Percentiles rank a stretch among this genome's conserved stretches.
These are phyloP conservation scores for Cladosporium sp. DNA, from an alignment of 2,329 filamentous ascomycete species.

Conservation along the genomic window DNA sequence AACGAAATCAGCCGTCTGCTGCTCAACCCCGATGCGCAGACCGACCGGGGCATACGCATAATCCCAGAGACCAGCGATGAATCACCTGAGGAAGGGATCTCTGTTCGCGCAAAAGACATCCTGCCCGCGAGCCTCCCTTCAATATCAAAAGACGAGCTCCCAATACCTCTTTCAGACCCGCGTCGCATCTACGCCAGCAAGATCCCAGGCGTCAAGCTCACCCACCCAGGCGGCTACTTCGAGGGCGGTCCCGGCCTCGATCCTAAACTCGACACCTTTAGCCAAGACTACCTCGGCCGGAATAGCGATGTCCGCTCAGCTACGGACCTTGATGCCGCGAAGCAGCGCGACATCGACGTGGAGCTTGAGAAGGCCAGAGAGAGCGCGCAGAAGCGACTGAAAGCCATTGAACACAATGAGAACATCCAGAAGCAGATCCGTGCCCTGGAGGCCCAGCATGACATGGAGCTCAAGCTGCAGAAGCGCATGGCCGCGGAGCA, in stretches of 20 bases:
- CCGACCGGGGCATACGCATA: conserved; percentile 29
- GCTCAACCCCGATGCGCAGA: conserved; percentile 33
- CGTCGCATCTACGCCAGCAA: conserved; percentile 45
- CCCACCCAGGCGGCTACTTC: conserved; percentile 48
- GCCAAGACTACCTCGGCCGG: conserved; percentile 42
- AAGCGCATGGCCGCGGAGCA: conserved; percentile 44
- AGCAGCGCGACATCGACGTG: conserved; percentile 34
- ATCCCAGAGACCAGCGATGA: conserved; percentile 31
- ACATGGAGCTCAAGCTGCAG: conserved; percentile 47
- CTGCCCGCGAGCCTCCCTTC: conserved; percentile 29
- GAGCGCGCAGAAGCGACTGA: conserved; percentile 37
- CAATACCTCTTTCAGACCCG: conserved; percentile 44
- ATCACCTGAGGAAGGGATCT: conserved; percentile 29
- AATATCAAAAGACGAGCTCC: conserved; percentile 39
- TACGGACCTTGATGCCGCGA: conserved; percentile 38
- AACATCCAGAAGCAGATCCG: conserved; percentile 46
- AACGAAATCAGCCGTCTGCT: conserved; percentile 45
- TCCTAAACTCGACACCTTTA: conserved; percentile 40
- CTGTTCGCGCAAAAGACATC: conserved; percentile 32
- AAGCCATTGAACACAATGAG: conserved; percentile 44
- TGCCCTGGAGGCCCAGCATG: conserved; percentile 45
- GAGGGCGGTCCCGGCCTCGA: conserved; percentile 49
- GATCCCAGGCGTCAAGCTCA: conserved; percentile 47
- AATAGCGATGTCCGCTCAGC: conserved; percentile 37
- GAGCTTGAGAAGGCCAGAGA: conserved; percentile 34